Conservation (phyloP, 805 yeast genomes). For the Metschnikowia shivogae region DNA sequence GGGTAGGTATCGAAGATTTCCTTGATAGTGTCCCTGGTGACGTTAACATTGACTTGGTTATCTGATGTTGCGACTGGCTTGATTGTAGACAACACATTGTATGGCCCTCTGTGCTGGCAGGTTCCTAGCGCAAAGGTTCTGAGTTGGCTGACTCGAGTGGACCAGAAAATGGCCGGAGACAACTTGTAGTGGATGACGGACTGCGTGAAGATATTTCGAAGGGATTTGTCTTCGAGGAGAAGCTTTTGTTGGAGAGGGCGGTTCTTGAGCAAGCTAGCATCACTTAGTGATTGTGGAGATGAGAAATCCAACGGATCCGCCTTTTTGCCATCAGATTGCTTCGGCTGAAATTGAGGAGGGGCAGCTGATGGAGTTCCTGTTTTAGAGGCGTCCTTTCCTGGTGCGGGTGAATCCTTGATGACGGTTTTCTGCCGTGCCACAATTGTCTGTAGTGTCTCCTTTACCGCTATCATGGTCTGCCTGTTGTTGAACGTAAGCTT, state of each 20-base stretch:
- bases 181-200: slow-evolving; percentile 77
- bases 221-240: slow-evolving; percentile 59
- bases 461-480: slow-evolving; percentile 71
- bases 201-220: slow-evolving; percentile 77
- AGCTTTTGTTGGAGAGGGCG: slow-evolving; percentile 74
- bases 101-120: slow-evolving; percentile 86
- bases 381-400: slow-evolving; percentile 5
- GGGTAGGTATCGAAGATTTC: slow-evolving; percentile 93
- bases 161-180: slow-evolving; percentile 84
- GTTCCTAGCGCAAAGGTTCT: slow-evolving; percentile 82
- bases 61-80: slow-evolving; percentile 91
- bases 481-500: slow-evolving; percentile 65
- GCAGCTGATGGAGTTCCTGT: slow-evolving; percentile 20
- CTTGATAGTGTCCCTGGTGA: slow-evolving; percentile 84
- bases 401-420: slow-evolving; percentile 31
- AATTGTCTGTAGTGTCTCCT: slow-evolving; percentile 61
- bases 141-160: slow-evolving; percentile 69
- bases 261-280: slow-evolving; percentile 58
- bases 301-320: slow-evolving; percentile 20
- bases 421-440: slow-evolving; percentile 62
- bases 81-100: slow-evolving; percentile 88
- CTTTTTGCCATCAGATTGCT: slow-evolving; percentile 2
- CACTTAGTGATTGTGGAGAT: slow-evolving; percentile 29
- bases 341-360: slow-evolving; percentile 9
- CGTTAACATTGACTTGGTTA: slow-evolving; percentile 87